A percentile compares a stretch with the other conserved stretches of the same genome.
Conservation (phyloP, 768 basidiomycete genomes). For the Hypsizygus marmoreus region DNA sequence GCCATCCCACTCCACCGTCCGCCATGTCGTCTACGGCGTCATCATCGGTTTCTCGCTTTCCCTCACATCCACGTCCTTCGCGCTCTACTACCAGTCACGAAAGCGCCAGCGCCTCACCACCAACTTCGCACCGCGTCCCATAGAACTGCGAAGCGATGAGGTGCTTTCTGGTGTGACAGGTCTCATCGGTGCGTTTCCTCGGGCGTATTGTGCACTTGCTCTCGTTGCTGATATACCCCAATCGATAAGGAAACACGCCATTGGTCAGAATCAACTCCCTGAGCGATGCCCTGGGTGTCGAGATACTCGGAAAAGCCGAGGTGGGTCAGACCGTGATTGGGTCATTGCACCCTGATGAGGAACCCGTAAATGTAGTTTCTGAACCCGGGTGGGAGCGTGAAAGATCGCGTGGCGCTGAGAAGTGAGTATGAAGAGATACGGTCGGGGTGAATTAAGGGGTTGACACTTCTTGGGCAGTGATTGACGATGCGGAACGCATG, state of each 20-base stretch:
- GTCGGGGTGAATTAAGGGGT: not conserved
- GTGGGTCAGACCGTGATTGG: conserved; percentile 38
- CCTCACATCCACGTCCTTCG: conserved; percentile 65
- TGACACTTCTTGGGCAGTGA: conserved; percentile 55
- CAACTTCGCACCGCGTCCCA: conserved; percentile 52
- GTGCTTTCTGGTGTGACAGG: conserved; percentile 80
- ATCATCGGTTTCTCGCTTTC: conserved; percentile 79
- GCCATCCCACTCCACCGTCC: conserved; percentile 36
- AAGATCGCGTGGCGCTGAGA: conserved; percentile 93
- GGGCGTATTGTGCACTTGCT: not conserved
- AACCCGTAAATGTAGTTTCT: conserved; percentile 59
- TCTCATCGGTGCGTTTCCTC: conserved; percentile 65
- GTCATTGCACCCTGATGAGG: not conserved
- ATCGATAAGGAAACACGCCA: conserved; percentile 82
- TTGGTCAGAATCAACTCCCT: conserved; percentile 88
- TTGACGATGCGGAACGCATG: conserved; percentile 86
- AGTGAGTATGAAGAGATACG: conserved; percentile 48
- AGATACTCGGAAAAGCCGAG: conserved; percentile 96
- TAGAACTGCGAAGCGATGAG: conserved; percentile 76
- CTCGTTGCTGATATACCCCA: not conserved
- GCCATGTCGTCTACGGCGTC: conserved; percentile 46
- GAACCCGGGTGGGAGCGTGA: conserved; percentile 97
- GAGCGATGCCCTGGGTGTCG: conserved; percentile 88
- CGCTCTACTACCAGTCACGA: conserved; percentile 52
- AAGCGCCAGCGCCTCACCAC: conserved; percentile 44